Evolutionary conservation across 306 rosid species (phyloP).

Genomic region (Vigna unguiculata): DNA sequence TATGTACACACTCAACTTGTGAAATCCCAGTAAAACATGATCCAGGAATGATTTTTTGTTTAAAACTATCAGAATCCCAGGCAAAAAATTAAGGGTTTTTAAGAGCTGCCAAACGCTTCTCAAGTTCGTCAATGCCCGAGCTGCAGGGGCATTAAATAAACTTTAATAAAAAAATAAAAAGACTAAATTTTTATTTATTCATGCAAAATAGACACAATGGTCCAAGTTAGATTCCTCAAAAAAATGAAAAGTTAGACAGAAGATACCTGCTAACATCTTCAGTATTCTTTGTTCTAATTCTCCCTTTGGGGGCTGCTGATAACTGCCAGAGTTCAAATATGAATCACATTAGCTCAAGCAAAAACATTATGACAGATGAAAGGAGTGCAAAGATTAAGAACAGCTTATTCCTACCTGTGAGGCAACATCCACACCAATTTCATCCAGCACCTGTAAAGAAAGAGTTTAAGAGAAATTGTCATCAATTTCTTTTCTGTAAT

Average conservation of each 20-base stretch:
- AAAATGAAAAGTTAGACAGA: background rate
- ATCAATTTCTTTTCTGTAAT: conserved; percentile 40
- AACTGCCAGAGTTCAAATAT: conserved; percentile 62
- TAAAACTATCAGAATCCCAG: conserved; percentile 19
- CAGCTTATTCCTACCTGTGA: conserved; percentile 75
- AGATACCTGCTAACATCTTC: conserved; percentile 81
- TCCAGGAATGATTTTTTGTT: conserved; percentile 20
- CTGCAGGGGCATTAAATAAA: conserved; percentile 57
- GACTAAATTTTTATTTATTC: background rate
- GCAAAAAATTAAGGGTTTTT: conserved; percentile 66
- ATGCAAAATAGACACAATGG: background rate
- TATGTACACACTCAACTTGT: conserved; percentile 39
- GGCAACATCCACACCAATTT: conserved; percentile 94
- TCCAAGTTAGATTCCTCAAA: conserved; percentile 20
- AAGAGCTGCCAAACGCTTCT: conserved; percentile 92
- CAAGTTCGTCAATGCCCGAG: conserved; percentile 78
- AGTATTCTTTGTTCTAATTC: conserved; percentile 70
- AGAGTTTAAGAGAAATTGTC: conserved; percentile 24
- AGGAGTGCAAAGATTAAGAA: conserved; percentile 13
- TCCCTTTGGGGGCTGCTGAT: conserved; percentile 97
- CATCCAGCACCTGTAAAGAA: conserved; percentile 84
- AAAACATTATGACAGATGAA: conserved; percentile 32
- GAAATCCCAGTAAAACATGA: conserved; percentile 34
- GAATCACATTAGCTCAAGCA: conserved; percentile 51
- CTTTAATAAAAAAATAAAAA: background rate